Base-by-base conservation (phyloP, 352 stramenopile species). In the Phytophthora kernoviae region DNA sequence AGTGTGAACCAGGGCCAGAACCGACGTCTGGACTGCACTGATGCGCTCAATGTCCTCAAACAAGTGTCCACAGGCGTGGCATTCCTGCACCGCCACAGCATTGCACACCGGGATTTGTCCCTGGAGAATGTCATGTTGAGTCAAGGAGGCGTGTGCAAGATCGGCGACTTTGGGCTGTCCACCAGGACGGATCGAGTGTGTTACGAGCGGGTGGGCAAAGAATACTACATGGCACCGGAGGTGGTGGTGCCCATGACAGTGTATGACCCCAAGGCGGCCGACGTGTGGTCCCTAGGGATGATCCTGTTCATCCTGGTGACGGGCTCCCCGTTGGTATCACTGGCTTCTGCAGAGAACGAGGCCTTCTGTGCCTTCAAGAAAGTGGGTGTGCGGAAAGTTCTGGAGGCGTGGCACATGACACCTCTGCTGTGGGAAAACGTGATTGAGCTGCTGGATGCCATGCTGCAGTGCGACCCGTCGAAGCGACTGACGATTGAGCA, bases 261-360 rank as follows among this genome's bases (percentile, higher is more conserved):
- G 17, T 86, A 84, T 41, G 66, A 84, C 53, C 58, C 73, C 2
- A 70, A 65, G 18, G 64, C 58, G 2, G 71, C 68, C 21, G 76
- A 86, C n/a, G 60, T 84, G n/a, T 86, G 76, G 76, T 86, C 76
- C 5, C 54, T 84, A 2, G 73, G 76, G 11, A 76, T 87, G 46
- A 55, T 84, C 49, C 43, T 85, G n/a, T 83, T 80, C 42, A 70
- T 81, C 30, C 56, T 83, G 11, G 54, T 83, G 14, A 77, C 69
- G 14, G 77, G 77, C 2, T 79, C 74, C 5, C 73, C 71, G 34
- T 58, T 79, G 8, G 49, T 77, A 1, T 52, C 60, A 7, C 34
- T 79, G n/a, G 73, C 73, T 5, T 65, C 55, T 10, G 33, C 60
- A 7, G 41, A 67, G 6, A 58, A 68, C 44, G 15, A 18, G 37